Evolutionary conservation across 2,329 filamentous ascomycete species (phyloP).

Genomic region (Neoascochyta sp.): DNA sequence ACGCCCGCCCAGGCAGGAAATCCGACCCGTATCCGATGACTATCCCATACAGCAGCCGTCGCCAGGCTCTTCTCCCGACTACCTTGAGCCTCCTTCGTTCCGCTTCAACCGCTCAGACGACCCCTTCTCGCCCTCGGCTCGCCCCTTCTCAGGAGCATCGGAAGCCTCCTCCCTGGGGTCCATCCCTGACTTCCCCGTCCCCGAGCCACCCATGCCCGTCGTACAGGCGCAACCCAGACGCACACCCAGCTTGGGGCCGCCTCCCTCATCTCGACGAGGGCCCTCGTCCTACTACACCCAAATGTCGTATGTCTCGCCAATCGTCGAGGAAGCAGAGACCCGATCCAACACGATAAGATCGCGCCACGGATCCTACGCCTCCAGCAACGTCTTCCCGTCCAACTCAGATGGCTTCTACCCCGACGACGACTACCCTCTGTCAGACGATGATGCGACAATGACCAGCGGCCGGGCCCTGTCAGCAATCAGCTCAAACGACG

Average conservation of each 20-base stretch:
- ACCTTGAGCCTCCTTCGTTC: constrained; percentile 18
- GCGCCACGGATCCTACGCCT: constrained; percentile 45
- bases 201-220: constrained; percentile 31
- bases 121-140: constrained; percentile 31
- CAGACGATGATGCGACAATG: constrained; percentile 40
- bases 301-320: constrained; percentile 47
- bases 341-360: constrained; percentile 43
- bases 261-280: constrained; percentile 47
- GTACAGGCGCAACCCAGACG: constrained; percentile 37
- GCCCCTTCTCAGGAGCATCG: constrained; percentile 39
- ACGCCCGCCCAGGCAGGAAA: constrained; percentile 42
- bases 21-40: constrained; percentile 38
- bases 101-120: constrained; percentile 33
- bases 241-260: constrained; percentile 45
- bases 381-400: constrained; percentile 48
- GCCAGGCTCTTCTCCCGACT: constrained; percentile 20
- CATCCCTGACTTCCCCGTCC: constrained; percentile 43
- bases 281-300: constrained; percentile 50
- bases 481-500: constrained; percentile 32
- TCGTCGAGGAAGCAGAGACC: constrained; percentile 48
- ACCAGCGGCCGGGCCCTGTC: constrained; percentile 31
- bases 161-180: constrained; percentile 40
- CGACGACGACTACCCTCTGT: constrained; percentile 33
- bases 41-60: constrained; percentile 31
- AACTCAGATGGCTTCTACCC: constrained; percentile 41